phyloP scores from a whole-genome alignment of 768 basidiomycete species.

The Auricularia heimuer region DNA sequence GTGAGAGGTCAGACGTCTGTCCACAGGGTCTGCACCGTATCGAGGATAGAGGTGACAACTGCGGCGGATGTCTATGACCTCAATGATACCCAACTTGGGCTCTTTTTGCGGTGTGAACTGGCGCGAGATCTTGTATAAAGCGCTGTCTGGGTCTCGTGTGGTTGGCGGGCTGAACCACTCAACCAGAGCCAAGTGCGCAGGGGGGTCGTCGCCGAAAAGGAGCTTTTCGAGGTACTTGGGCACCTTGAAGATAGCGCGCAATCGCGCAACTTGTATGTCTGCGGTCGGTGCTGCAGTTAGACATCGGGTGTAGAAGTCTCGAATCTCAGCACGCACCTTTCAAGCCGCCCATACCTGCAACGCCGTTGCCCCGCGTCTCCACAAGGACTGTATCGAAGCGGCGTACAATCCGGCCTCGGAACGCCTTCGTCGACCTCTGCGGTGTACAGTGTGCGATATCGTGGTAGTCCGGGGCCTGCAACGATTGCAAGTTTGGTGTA shows the following conservation, averaged over 20 bases:
- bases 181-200: not conserved
- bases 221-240: not conserved
- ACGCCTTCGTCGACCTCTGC: not conserved
- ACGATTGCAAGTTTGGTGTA: not conserved
- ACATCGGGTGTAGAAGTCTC: not conserved
- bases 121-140: no score
- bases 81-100: no score
- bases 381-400: slow-evolving; percentile 8
- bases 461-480: not conserved
- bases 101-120: no score
- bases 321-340: not conserved
- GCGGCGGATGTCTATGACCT: no score
- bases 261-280: slow-evolving; percentile 10
- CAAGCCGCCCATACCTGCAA: not conserved
- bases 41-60: no score
- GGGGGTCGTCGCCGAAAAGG: not conserved
- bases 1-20: no score
- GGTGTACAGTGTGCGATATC: not conserved
- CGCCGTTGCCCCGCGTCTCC: not conserved
- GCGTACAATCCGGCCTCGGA: not conserved
- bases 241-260: slow-evolving; percentile 8
- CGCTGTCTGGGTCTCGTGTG: no score
- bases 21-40: no score
- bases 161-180: not conserved
- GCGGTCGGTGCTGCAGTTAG: not conserved